These are phyloP conservation scores for Malania oleifera DNA, from an alignment of 164 flowering plant genomes.

Conservation along the genomic window DNA sequence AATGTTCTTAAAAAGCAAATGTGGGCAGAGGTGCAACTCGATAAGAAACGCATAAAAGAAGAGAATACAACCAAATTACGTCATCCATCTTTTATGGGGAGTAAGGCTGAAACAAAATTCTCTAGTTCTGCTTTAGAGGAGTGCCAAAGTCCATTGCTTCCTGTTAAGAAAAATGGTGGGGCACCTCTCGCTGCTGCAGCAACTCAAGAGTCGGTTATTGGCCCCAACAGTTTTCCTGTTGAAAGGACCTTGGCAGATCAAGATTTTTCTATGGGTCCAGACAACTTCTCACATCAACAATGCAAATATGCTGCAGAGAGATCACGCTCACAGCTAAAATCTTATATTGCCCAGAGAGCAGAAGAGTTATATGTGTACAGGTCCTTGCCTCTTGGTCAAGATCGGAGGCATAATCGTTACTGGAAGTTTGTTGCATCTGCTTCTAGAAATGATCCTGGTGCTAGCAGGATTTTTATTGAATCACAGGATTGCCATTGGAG, in stretches of 20 bases:
- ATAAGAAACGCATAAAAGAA: constrained; percentile 79
- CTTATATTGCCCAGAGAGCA: constrained; percentile 70
- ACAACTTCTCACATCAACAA: constrained; percentile 43
- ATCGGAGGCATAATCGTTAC: constrained; percentile 85
- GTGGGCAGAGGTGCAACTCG: constrained; percentile 90
- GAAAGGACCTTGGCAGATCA: constrained; percentile 37
- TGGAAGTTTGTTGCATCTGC: constrained; percentile 79
- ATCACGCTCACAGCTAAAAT: constrained; percentile 73
- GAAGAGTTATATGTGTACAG: constrained; percentile 81
- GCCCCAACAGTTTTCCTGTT: constrained; percentile 15
- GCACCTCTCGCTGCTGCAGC: constrained; percentile 21
- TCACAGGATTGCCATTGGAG: constrained; percentile 71
- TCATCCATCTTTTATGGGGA: constrained; percentile 28
- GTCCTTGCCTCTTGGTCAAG: constrained; percentile 89
- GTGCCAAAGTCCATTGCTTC: constrained; percentile 49
- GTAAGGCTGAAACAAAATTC: constrained; percentile 36
- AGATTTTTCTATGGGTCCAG: constrained; percentile 35
- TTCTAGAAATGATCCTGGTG: constrained; percentile 74
- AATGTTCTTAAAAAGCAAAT: constrained; percentile 88
- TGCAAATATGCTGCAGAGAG: constrained; percentile 50
- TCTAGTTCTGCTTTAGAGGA: constrained; percentile 29
- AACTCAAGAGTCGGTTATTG: constrained; percentile 34
- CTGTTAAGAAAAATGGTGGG: constrained; percentile 37
- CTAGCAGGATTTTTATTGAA: constrained; percentile 79
- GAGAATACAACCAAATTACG: constrained; percentile 44